Percentiles rank a stretch among this genome's conserved stretches.
Evolutionary conservation across 2,329 filamentous ascomycete genomes (phyloP).

Genomic region (Polychaeton citri): DNA sequence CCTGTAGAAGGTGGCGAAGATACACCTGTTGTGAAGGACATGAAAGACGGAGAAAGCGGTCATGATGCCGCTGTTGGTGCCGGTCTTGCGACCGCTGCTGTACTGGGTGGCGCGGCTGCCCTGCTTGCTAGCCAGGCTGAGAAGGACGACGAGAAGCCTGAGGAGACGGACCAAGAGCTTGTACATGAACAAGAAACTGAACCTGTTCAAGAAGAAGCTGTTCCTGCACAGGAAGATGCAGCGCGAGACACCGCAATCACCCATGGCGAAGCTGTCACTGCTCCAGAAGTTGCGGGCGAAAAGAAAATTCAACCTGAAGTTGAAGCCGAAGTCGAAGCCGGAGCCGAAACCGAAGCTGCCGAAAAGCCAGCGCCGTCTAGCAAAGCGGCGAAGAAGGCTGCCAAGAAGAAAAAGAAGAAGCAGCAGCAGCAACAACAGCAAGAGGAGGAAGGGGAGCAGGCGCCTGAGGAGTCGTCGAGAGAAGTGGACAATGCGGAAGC

Average conservation of each 20-base stretch:
- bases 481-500: too few species aligned
- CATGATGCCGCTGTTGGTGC: not conserved
- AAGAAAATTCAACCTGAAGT: not conserved
- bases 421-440: conserved; percentile 1
- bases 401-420: conserved; percentile 4
- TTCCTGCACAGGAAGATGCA: not conserved
- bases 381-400: conserved; percentile 2
- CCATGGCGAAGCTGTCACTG: conserved; percentile 1
- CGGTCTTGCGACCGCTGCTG: conserved; percentile 11
- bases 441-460: not conserved
- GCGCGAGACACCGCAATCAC: not conserved
- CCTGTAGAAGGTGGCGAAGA: too few species aligned
- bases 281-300: not conserved
- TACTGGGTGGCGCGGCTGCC: conserved; percentile 16
- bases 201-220: not conserved
- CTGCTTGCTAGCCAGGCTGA: conserved; percentile 8
- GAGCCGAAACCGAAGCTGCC: not conserved
- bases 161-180: conserved; percentile 3
- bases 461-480: too few species aligned
- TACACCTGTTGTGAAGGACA: too few species aligned
- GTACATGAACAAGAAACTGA: too few species aligned
- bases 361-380: not conserved
- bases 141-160: conserved; percentile 6
- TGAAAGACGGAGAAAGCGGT: too few species aligned
- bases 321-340: not conserved